Evolutionary conservation across 495 filamentous ascomycete genomes (phyloP).

Genomic region (Xylaria intraflava): DNA sequence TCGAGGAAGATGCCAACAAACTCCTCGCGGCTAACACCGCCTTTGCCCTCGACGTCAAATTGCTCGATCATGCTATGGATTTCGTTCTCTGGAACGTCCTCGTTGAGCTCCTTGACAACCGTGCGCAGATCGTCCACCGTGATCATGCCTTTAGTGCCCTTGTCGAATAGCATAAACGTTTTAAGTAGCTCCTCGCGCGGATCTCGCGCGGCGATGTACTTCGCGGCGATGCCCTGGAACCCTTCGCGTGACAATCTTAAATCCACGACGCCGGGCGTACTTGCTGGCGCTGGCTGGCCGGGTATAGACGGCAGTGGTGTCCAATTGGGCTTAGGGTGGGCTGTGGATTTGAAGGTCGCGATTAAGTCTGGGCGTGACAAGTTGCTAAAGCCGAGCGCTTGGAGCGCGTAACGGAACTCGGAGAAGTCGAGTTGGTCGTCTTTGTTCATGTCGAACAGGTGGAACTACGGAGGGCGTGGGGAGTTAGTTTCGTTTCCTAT

Average conservation of each 20-base stretch:
- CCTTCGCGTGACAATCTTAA: conserved; percentile 64
- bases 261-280: conserved; percentile 29
- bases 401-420: conserved; percentile 95
- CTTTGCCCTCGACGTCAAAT: conserved; percentile 91
- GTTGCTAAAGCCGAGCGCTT: conserved; percentile 85
- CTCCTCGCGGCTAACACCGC: conserved; percentile 81
- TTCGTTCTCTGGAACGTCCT: conserved; percentile 88
- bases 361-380: conserved; percentile 75
- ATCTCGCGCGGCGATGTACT: conserved; percentile 72
- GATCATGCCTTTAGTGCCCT: conserved; percentile 71
- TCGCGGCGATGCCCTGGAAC: conserved; percentile 73
- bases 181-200: conserved; percentile 86
- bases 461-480: conserved; percentile 56
- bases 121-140: conserved; percentile 75
- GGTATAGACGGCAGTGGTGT: conserved; percentile 41
- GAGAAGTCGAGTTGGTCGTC: conserved; percentile 93
- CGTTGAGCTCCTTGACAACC: conserved; percentile 86
- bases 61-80: conserved; percentile 95
- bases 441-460: conserved; percentile 95
- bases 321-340: conserved; percentile 44
- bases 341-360: conserved; percentile 65
- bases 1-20: conserved; percentile 54
- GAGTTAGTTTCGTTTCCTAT: conserved; percentile 8
- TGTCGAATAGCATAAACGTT: conserved; percentile 84
- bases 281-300: conserved; percentile 25